Percentiles rank a stretch among this genome's conserved stretches.
Conservation (phyloP, 2,329 filamentous ascomycete genomes). For the Aspergillus sp. region DNA sequence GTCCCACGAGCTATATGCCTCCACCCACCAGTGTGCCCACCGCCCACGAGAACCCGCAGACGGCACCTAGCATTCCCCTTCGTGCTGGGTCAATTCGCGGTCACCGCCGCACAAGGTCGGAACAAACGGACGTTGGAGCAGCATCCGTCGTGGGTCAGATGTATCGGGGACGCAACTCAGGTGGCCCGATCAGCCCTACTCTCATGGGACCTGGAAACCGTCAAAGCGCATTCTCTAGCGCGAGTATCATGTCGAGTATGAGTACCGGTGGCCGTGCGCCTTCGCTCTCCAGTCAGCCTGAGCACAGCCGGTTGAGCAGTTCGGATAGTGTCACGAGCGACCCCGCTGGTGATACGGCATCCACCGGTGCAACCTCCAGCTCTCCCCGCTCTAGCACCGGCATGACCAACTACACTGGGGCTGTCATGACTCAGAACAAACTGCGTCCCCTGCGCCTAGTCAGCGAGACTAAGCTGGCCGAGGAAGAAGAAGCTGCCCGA, state of each 20-base stretch:
- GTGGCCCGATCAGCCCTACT: constrained; percentile 59
- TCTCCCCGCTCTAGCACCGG: constrained; percentile 66
- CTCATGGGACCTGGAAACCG: constrained; percentile 43
- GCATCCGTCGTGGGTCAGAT: constrained; percentile 83
- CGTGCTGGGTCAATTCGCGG: constrained; percentile 44
- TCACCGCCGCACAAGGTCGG: constrained; percentile 54
- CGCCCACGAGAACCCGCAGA: constrained; percentile 50
- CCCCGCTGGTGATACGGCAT: constrained; percentile 46
- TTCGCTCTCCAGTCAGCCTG: constrained; percentile 51
- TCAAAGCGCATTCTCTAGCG: constrained; percentile 42
- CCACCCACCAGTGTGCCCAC: constrained; percentile 34
- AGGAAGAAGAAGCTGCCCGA: constrained; percentile 47
- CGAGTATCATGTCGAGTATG: constrained; percentile 56
- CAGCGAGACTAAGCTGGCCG: constrained; percentile 43
- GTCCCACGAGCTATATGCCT: constrained; percentile 49
- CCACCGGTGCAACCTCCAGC: constrained; percentile 50
- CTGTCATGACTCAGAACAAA: constrained; percentile 67
- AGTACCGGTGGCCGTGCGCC: constrained; percentile 56
- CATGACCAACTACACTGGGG: constrained; percentile 68
- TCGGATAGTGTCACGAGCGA: constrained; percentile 61
- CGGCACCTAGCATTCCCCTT: constrained; percentile 51
- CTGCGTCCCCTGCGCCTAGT: constrained; percentile 84
- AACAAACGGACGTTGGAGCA: constrained; percentile 51
- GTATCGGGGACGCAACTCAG: constrained; percentile 67
- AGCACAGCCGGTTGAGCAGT: constrained; percentile 61